Conservation (phyloP, 2,329 filamentous ascomycete genomes). For the Zasmidium angulare region DNA sequence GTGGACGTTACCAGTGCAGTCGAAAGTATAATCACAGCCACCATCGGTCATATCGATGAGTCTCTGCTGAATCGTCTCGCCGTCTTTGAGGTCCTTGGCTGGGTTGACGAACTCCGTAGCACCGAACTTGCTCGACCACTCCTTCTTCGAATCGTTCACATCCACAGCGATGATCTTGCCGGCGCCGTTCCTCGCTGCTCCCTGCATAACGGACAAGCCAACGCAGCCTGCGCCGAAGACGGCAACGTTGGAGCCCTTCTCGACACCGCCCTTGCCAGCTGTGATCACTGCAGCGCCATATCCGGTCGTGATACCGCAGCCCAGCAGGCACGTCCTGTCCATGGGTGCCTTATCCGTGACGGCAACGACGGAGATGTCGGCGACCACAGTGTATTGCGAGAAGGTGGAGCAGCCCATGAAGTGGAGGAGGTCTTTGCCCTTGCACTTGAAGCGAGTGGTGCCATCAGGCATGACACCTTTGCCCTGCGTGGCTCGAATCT, state of each 20-base stretch:
- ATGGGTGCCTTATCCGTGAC: constrained; percentile 88
- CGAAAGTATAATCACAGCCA: constrained; percentile 97
- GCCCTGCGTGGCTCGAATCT: constrained; percentile 96
- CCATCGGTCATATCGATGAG: constrained; percentile 97
- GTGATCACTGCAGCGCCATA: constrained; percentile 96
- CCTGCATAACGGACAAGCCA: constrained; percentile 91
- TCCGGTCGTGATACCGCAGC: constrained; percentile 97
- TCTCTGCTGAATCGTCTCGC: constrained; percentile 84
- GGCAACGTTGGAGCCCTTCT: constrained; percentile 85
- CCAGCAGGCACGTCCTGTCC: constrained; percentile 93
- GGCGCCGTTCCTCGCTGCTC: constrained; percentile 80
- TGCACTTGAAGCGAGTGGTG: constrained; percentile 89
- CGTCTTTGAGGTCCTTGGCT: constrained; percentile 57
- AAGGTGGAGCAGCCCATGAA: constrained; percentile 99
- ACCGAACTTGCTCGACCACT: constrained; percentile 90
- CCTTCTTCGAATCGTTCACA: constrained; percentile 86
- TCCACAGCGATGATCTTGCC: constrained; percentile 74
- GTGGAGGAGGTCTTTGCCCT: constrained; percentile 91
- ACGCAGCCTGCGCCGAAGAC: constrained; percentile 96
- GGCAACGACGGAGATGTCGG: constrained; percentile 95
- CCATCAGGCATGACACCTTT: constrained; percentile 97
- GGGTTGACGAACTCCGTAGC: constrained; percentile 98
- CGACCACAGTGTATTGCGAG: constrained; percentile 97
- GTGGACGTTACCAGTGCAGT: constrained; percentile 95
- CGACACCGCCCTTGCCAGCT: constrained; percentile 66